Conservation (phyloP, 2,329 filamentous ascomycete genomes). For the Fusarium siculi region DNA sequence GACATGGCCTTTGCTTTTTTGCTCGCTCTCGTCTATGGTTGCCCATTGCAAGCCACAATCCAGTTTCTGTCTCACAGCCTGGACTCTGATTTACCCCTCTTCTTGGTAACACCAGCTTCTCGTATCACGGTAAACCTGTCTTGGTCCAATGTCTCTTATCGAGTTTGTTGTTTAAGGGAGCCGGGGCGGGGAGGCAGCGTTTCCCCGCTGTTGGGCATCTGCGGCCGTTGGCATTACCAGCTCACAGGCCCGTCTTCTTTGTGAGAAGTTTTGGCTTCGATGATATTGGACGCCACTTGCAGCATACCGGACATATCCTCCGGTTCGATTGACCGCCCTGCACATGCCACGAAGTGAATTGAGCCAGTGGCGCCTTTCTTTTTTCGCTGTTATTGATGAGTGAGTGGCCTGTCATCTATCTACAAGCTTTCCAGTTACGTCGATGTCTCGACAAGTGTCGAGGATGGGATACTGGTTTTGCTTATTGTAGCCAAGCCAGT, state of each 20-base stretch:
- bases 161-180: neutral
- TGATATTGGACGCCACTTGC: neutral
- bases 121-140: neutral
- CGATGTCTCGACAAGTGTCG: neutral
- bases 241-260: neutral
- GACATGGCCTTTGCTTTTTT: neutral
- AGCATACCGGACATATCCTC: neutral
- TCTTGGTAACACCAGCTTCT: neutral
- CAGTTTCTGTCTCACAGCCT: slow-evolving; percentile 10
- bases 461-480: neutral
- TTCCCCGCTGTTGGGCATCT: slow-evolving; percentile 2
- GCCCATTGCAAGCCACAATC: slow-evolving; percentile 20
- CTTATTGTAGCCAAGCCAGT: neutral
- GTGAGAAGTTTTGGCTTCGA: neutral
- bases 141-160: slow-evolving; percentile 11
- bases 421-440: neutral
- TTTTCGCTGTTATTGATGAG: neutral
- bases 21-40: slow-evolving; percentile 8
- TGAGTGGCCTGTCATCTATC: neutral
- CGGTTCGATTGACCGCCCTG: neutral
- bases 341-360: neutral
- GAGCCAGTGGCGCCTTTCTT: neutral
- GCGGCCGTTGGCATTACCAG: slow-evolving; percentile 16
- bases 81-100: slow-evolving; percentile 19
- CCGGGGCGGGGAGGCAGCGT: neutral